phyloP scores from a whole-genome alignment of 805 yeast genomes.

The Tanozyma kutaoensis region DNA sequence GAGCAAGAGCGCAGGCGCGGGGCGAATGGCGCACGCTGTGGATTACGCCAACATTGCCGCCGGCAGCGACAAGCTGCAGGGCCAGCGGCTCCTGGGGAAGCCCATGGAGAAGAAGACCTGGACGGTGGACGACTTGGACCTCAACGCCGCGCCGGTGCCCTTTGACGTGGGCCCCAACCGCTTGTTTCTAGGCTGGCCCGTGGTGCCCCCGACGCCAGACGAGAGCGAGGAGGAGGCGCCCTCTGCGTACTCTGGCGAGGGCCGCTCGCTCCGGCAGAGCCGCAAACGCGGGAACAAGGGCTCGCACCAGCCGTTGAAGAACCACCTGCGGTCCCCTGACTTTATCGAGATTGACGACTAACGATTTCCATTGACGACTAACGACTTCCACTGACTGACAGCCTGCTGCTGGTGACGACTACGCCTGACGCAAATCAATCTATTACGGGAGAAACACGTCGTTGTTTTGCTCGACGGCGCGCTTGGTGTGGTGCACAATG shows the following conservation, averaged over 20 bases:
- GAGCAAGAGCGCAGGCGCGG: constrained; percentile 32
- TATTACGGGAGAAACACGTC: constrained; percentile 39
- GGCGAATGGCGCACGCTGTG: constrained; percentile 67
- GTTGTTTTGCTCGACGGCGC: constrained; percentile 57
- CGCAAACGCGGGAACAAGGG: constrained; percentile 54
- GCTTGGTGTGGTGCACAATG: constrained; percentile 61
- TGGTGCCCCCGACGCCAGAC: constrained; percentile 30
- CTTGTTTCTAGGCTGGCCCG: constrained; percentile 88
- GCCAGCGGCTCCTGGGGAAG: constrained; percentile 21
- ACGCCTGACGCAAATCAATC: too few relatives aligned
- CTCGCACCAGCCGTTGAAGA: constrained; percentile 38
- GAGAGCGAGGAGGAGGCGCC: constrained; percentile 13
- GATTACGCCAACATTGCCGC: constrained; percentile 49
- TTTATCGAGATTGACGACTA: constrained; percentile 73
- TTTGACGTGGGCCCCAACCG: constrained; percentile 71
- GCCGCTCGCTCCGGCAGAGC: constrained; percentile 62
- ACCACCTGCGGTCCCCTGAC: constrained; percentile 62
- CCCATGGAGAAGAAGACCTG: constrained; percentile 8
- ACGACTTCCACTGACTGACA: too few relatives aligned
- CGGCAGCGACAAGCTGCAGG: constrained; percentile 61
- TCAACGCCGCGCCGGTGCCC: constrained; percentile 58
- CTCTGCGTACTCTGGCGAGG: constrained; percentile 45
- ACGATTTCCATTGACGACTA: too few relatives aligned
- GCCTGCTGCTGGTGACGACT: too few relatives aligned
- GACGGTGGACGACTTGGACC: constrained; percentile 30